phyloP scores from a whole-genome alignment of 129 eudicot genomes.

The Escallonia herrerae region DNA sequence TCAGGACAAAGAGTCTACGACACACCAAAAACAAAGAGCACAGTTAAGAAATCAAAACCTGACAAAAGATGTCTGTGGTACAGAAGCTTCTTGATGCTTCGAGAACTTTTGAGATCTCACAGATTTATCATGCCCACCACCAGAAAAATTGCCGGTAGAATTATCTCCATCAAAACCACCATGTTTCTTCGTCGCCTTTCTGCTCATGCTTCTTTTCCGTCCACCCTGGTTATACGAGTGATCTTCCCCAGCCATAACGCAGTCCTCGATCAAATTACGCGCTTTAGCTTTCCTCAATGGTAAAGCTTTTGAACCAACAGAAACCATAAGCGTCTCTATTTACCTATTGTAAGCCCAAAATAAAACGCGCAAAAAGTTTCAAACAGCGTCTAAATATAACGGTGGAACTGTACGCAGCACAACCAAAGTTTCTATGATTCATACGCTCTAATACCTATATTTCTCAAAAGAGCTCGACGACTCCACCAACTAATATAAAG shows the following conservation, averaged over 20 bases:
- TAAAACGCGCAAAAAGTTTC: neutral
- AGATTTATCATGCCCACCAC: conserved; percentile 20
- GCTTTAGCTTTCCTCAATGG: conserved; percentile 26
- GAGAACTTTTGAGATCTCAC: conserved; percentile 22
- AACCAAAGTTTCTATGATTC: neutral
- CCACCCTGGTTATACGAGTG: conserved; percentile 24
- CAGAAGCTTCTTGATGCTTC: conserved; percentile 29
- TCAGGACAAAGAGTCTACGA: neutral
- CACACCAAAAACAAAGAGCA: neutral
- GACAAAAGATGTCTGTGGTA: conserved; percentile 49
- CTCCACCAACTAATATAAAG: too few relatives aligned
- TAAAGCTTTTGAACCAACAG: conserved; percentile 44
- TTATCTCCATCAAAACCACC: conserved; percentile 28
- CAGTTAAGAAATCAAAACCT: conserved; percentile 33
- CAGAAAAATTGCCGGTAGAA: conserved; percentile 21
- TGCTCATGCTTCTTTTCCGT: conserved; percentile 44
- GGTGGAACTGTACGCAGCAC: neutral
- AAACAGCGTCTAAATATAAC: too few relatives aligned
- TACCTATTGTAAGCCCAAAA: neutral
- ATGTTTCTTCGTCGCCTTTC: conserved; percentile 39
- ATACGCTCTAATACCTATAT: too few relatives aligned
- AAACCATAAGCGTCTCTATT: conserved; percentile 26
- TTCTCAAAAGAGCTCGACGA: too few relatives aligned
- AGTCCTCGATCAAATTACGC: conserved; percentile 15
- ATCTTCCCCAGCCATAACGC: conserved; percentile 22